phyloP scores from a whole-genome alignment of 345 rosid genomes.

The Gossypium australe region DNA sequence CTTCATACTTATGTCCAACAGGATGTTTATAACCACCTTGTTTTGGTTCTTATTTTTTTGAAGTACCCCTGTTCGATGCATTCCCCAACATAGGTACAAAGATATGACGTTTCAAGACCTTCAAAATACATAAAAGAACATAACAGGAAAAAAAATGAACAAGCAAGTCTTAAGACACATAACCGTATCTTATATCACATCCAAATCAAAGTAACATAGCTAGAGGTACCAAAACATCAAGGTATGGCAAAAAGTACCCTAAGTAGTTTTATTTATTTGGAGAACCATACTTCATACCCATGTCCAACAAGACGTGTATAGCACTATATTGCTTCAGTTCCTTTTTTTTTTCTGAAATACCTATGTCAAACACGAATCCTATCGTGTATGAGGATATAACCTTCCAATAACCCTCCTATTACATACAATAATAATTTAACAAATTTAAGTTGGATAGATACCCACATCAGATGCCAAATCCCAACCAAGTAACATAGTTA shows the following conservation, averaged over 20 bases:
- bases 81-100: too few relatives aligned
- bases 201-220: background rate
- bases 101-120: too few relatives aligned
- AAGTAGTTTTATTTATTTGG: background rate
- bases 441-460: background rate
- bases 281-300: background rate
- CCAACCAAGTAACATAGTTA: too few relatives aligned
- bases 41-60: too few relatives aligned
- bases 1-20: background rate
- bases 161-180: too few relatives aligned
- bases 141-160: too few relatives aligned
- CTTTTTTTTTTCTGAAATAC: background rate
- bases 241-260: background rate
- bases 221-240: background rate
- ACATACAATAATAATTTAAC: background rate
- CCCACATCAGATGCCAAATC: background rate
- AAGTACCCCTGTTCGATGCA: background rate
- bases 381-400: background rate
- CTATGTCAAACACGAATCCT: background rate
- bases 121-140: too few relatives aligned
- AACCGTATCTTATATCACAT: background rate
- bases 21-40: background rate
- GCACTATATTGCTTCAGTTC: background rate
- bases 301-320: background rate
- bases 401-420: background rate